Base-by-base conservation (phyloP, 495 filamentous ascomycete species). In the Trichoderma virens region DNA sequence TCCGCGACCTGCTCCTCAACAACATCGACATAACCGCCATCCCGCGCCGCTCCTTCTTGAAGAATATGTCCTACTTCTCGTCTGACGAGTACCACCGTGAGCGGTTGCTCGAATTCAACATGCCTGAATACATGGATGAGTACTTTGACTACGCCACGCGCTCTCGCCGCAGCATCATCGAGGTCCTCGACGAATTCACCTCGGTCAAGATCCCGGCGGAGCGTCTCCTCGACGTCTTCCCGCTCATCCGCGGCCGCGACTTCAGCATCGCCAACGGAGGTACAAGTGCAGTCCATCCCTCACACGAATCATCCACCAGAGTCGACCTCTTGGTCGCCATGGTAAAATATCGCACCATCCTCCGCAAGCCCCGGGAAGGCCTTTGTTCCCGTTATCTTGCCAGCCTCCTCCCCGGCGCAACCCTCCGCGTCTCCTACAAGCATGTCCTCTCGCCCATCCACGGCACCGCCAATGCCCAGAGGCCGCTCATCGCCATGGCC, bases 91-190 rank as follows among this genome's bases (percentile, higher is more conserved):
- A 82, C 63, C 93, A 98, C 62, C 86, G 85, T 67, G 90, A 95
- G 61, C 86, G 93, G 11, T 83, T 99, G 0, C 68, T 83, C 2
- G 93, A 98, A 67, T 95, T 99, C 66, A 86, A 86, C 0, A 81
- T 87, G 62, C 84, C 89, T 0, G 80, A 87, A 20, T 89, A 87
- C 71, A 81, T 90, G 11, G 92, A 98, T 68, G 95, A 99, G 66
- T 85, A 95, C 20, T 97, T 89, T 77, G 95, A 99, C 72, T 99
- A 98, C 72, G 93, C 93, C 1, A 91, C 92, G 5, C 88, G 95
- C 7, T 93, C 94, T 7, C 87, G 94, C 59, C 87, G 94, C 47
- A 93, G 88, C 66, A 95, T 97, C 67, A 74, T 99, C 8, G 94
- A 99, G 72, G 86, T 96, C 1, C 79, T 99, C 28, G 85, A 92